Base-by-base conservation (phyloP, 1,284 basidiomycete genomes). In the Ceratobasidium sp. region DNA sequence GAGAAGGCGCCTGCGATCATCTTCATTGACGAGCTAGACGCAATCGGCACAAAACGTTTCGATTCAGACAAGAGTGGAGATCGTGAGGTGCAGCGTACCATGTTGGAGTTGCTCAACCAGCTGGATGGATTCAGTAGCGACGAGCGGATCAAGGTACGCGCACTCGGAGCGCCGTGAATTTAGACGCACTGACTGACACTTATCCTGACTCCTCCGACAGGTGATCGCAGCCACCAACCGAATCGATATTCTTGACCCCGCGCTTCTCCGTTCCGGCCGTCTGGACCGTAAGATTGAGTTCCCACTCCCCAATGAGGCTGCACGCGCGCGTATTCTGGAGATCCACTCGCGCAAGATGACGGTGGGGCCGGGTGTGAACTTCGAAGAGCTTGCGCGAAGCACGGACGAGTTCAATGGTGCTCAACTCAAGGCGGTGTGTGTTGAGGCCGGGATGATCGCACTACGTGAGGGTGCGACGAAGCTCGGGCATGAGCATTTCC, bases 181-280 rank as follows among this genome's bases (percentile, higher is more conserved):
- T 58, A 64, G 50, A 73, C 18, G 35, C 69, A 50, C 52, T 62
- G 66, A 52, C 43, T 26, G 30, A 58, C 35, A 23, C 8, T n/a
- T n/a, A 32, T 38, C 52, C 38, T 14, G 38, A 58, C 21, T 47
- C 54, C 35, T n/a, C 14, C 21, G 57, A 26, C 76, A 96, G 94
- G 97, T 99, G 76, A 98, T 99, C 77, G 97, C 97, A 16, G 97
- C 97, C 0, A 99, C 97, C 38, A 99, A 99, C 84, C 89, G 97
- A 81, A 99, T 99, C 79, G 97, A 99, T 83, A 98, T 98, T 75
- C 91, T 99, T 55, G 91, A 93, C 79, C 91, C 91, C 1, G 91
- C 91, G 0, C 83, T 93, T 11, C 86, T 93, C 26, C 87, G 91
- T 73, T 92, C 90, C 16, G 91, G 91, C 66, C 87, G 91, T 77